Evolutionary conservation across 2,329 filamentous ascomycete species (phyloP), one percentile per base, ranked within the genome.

Genomic region (Gnomoniopsis sp.): DNA sequence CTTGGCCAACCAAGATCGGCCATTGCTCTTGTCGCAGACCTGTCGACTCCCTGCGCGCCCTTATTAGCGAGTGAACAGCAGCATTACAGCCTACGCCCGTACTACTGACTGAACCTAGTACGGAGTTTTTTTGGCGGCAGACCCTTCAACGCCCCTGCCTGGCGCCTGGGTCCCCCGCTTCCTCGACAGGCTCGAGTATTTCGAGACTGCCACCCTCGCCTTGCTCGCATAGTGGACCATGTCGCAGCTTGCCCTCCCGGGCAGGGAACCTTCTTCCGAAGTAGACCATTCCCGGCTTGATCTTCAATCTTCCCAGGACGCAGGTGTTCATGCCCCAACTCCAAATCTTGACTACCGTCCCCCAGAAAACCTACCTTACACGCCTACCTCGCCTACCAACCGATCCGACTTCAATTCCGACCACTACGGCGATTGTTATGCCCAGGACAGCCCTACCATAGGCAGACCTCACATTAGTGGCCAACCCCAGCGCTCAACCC

Each of bases 221-320:
- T 52, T 43, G 48, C 38, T 58, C 67, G 73, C 72, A 75, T 75
- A 73, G 75, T 70, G 71, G 71, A 78, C 74, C 75, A 81, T 82
- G 79, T 79, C 79, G 74, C 79, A 81, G 73, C 76, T 77, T 75
- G 74, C 75, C 71, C 74, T 74, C 72, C 77, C 75, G 71, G 72
- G 71, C 70, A 72, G 74, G 68, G 71, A 78, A 68, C 74, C 70
- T 70, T 70, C 69, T 68, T 69, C 72, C 66, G 69, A 71, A 65
- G 66, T 67, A 63, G 63, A 63, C 53, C 49, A 53, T 53, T 48
- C 58, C 54, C 52, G 30, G 41, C 55, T 48, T 36, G 26, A 14
- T 47, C 58, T 60, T 60, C 60, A 63, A 52, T 49, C 62, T 49
- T 23, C 49, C 44, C 19, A 30, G 21, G 22, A 33, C 21, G 30